These are phyloP conservation scores for Exobasidium cylindrosporum DNA, from an alignment of 1,284 basidiomycete species.

Conservation along the genomic window DNA sequence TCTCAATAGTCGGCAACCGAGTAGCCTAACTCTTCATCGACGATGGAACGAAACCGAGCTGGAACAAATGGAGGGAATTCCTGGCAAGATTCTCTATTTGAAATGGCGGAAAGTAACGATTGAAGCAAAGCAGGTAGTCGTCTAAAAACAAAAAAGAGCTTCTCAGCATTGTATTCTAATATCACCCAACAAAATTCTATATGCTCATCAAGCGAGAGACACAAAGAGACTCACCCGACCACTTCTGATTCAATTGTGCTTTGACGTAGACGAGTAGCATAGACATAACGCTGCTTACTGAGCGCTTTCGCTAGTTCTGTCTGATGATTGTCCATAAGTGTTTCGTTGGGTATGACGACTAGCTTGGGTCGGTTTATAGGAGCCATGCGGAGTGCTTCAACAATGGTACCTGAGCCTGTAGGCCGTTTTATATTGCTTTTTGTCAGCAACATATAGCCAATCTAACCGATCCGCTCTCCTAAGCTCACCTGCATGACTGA, in stretches of 20 bases:
- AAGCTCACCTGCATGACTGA: constrained; percentile 9
- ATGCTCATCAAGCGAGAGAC: not conserved
- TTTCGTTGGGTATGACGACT: constrained; percentile 83
- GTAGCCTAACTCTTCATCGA: constrained; percentile 17
- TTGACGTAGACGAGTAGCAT: not conserved
- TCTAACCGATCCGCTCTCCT: not conserved
- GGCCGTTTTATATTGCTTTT: not conserved
- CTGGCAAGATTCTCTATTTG: not conserved
- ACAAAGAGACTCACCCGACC: not conserved
- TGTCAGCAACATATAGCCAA: not conserved
- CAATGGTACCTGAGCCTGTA: constrained; percentile 86
- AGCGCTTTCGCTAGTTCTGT: constrained; percentile 77
- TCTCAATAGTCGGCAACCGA: not conserved
- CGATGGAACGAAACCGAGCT: constrained; percentile 9
- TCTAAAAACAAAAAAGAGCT: not conserved
- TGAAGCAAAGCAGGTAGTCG: not conserved
- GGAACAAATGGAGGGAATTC: constrained; percentile 14
- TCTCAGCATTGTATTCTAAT: not conserved
- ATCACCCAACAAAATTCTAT: not conserved
- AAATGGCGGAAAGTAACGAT: not conserved
- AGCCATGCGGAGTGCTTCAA: constrained; percentile 72
- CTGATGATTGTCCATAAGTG: constrained; percentile 90
- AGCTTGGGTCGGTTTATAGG: constrained; percentile 62
- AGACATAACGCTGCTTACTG: constrained; percentile 1
- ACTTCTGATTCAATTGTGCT: not conserved